These are phyloP conservation scores for Aschersonia sp. DNA, from an alignment of 2,329 filamentous ascomycete genomes.

Conservation along the genomic window DNA sequence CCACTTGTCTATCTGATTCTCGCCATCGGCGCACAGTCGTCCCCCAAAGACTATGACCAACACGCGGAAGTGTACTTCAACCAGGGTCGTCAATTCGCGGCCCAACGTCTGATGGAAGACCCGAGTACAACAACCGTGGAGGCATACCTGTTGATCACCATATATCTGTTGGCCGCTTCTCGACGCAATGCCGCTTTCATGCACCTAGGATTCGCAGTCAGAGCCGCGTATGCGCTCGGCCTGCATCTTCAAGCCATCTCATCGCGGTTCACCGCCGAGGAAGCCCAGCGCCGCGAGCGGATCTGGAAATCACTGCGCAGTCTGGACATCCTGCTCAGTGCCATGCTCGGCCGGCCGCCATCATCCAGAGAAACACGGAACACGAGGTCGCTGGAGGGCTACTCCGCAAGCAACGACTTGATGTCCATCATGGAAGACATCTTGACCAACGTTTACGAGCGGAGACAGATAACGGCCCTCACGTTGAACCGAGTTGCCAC, in stretches of 20 bases:
- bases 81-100: slow-evolving; percentile 12
- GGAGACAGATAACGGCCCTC: slow-evolving; percentile 9
- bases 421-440: slow-evolving; percentile 15
- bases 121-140: slow-evolving; percentile 37
- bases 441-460: slow-evolving; percentile 14
- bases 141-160: slow-evolving; percentile 39
- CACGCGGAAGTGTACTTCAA: slow-evolving; percentile 12
- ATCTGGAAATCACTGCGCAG: slow-evolving; percentile 12
- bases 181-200: slow-evolving; percentile 46
- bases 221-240: slow-evolving; percentile 41
- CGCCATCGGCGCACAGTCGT: slow-evolving; percentile 12
- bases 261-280: slow-evolving; percentile 7
- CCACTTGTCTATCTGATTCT: slow-evolving; percentile 23
- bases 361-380: slow-evolving; percentile 10
- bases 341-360: slow-evolving; percentile 12
- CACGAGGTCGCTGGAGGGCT: slow-evolving; percentile 9
- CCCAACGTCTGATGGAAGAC: slow-evolving; percentile 24
- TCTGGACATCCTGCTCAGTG: slow-evolving; percentile 12
- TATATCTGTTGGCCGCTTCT: slow-evolving; percentile 44
- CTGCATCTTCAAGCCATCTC: slow-evolving; percentile 23
- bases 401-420: slow-evolving; percentile 4
- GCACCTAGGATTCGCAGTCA: slow-evolving; percentile 44
- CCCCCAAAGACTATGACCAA: slow-evolving; percentile 13
- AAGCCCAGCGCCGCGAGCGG: slow-evolving; percentile 9
- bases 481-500: slow-evolving; percentile 11